Evolutionary conservation across 1,139 yeast genomes (phyloP).

Genomic region (Blastobotrys aristatus): DNA sequence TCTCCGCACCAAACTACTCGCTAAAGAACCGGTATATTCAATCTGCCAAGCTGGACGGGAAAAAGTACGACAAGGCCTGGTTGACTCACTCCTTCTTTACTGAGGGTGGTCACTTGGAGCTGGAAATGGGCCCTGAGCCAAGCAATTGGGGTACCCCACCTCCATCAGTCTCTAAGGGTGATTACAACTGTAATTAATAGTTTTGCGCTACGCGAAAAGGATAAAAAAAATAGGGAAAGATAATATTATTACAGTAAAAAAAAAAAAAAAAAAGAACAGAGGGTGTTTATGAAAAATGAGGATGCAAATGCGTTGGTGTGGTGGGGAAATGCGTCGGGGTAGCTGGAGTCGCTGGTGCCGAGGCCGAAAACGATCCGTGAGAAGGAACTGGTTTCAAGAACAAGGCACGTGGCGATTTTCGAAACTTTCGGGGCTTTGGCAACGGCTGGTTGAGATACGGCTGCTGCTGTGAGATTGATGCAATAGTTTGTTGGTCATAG

Average conservation of each 20-base stretch:
- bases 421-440: not conserved
- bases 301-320: slow-evolving; percentile 5
- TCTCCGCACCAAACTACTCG: slow-evolving; percentile 33
- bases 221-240: no score
- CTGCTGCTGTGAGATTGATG: not conserved
- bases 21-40: slow-evolving; percentile 31
- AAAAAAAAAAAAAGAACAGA: not conserved
- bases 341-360: slow-evolving; percentile 13
- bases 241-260: not conserved
- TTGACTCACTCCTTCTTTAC: slow-evolving; percentile 36
- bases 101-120: slow-evolving; percentile 28
- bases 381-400: slow-evolving; percentile 8
- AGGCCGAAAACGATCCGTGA: slow-evolving; percentile 1
- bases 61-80: slow-evolving; percentile 34
- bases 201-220: not conserved
- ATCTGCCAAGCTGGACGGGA: slow-evolving; percentile 34
- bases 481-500: not conserved
- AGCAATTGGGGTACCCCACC: slow-evolving; percentile 14
- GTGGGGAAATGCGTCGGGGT: slow-evolving; percentile 9
- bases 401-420: slow-evolving; percentile 10
- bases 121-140: slow-evolving; percentile 13
- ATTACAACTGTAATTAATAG: slow-evolving; percentile 6
- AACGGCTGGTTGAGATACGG: not conserved
- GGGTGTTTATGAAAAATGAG: not conserved
- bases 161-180: slow-evolving; percentile 14